Conservation (phyloP, 441 rosid genomes). For the Populus hybrid region DNA sequence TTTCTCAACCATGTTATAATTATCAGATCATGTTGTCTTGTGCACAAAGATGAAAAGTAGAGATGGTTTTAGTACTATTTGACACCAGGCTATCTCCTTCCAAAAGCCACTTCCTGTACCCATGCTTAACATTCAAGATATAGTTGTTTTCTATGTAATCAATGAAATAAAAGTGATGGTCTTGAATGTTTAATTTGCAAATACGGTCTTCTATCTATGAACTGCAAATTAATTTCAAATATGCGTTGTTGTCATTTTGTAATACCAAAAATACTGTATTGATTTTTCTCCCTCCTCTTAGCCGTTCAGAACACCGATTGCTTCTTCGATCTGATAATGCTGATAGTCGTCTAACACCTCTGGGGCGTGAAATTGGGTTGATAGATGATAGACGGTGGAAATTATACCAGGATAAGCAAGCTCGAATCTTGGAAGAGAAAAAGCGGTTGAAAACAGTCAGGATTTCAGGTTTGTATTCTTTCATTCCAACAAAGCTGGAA, state of each 20-base stretch:
- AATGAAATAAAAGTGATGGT: not conserved
- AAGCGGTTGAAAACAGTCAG: conserved; percentile 69
- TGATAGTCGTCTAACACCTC: conserved; percentile 95
- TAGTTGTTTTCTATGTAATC: no score
- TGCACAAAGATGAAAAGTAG: not conserved
- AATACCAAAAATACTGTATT: not conserved
- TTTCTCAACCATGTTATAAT: not conserved
- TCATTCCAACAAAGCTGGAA: not conserved
- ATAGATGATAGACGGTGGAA: conserved; percentile 94
- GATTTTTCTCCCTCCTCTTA: conserved; percentile 27
- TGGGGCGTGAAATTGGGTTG: conserved; percentile 87
- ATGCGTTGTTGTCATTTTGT: not conserved
- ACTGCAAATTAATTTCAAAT: not conserved
- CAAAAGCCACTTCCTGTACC: not conserved
- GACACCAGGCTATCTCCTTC: not conserved
- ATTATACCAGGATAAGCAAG: conserved; percentile 83
- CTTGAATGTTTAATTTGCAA: not conserved
- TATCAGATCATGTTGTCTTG: not conserved
- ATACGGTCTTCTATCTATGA: not conserved
- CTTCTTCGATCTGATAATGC: conserved; percentile 97
- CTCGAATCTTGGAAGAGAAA: conserved; percentile 78
- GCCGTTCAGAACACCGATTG: conserved; percentile 94
- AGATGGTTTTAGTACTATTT: not conserved
- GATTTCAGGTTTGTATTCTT: conserved; percentile 60
- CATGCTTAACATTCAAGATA: not conserved